Evolutionary conservation across 176 grass and related monocot species (phyloP).

Genomic region (Aegilops longissima): DNA sequence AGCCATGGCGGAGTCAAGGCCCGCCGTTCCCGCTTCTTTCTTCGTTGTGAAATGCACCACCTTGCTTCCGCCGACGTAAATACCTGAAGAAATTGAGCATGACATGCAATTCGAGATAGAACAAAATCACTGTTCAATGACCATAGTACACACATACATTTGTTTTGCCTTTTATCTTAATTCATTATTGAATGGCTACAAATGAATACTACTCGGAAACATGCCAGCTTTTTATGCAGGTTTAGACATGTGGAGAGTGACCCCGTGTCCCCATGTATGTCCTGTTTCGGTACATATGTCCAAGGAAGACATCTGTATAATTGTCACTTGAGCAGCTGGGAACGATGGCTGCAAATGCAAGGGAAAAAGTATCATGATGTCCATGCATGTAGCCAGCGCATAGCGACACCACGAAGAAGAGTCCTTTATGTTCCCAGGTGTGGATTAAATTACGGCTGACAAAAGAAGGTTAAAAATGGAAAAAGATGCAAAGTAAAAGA

Average conservation of each 20-base stretch:
- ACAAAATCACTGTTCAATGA: background rate
- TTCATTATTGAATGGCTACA: background rate
- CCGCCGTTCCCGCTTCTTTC: conserved; percentile 39
- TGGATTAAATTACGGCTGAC: conserved; percentile 11
- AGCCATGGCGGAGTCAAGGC: conserved; percentile 40
- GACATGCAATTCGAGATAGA: background rate
- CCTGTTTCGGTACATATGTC: background rate
- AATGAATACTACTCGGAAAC: conserved; percentile 4
- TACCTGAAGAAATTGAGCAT: conserved; percentile 39
- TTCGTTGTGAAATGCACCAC: conserved; percentile 78
- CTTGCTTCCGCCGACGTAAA: conserved; percentile 76
- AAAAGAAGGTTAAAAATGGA: background rate
- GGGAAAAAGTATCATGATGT: conserved; percentile 1
- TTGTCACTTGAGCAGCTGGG: background rate
- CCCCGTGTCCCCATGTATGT: background rate
- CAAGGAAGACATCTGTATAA: background rate
- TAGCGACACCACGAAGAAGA: conserved; percentile 4
- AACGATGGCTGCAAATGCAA: background rate
- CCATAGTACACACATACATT: background rate
- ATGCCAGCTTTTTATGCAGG: background rate
- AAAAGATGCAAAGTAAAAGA: conserved; percentile 39
- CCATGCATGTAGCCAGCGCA: background rate
- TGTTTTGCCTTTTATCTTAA: background rate
- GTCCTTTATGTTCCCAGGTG: conserved; percentile 28
- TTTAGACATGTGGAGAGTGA: conserved; percentile 10